Conservation (phyloP, 1,139 yeast species). For the Taiozyma onychis region DNA sequence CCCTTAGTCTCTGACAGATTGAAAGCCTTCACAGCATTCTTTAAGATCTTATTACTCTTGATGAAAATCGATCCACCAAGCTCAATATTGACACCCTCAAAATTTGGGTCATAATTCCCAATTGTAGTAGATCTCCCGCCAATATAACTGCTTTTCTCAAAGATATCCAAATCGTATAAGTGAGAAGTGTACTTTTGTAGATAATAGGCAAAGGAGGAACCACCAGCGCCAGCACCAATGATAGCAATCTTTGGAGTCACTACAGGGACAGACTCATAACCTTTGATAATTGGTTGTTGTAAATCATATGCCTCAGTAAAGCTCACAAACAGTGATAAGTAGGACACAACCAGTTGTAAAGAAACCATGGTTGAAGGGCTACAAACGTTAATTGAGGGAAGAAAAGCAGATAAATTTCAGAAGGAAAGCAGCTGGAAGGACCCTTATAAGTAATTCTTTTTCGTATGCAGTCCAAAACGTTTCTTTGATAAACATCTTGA, state of each 20-base stretch:
- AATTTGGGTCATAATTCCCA: conserved; percentile 13
- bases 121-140: conserved; percentile 37
- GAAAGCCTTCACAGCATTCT: conserved; percentile 31
- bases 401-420: background rate
- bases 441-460: background rate
- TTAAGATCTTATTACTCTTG: conserved; percentile 31
- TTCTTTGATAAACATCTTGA: background rate
- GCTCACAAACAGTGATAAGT: background rate
- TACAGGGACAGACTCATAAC: background rate
- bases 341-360: background rate
- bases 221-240: conserved; percentile 45
- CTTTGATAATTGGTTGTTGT: background rate
- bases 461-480: background rate
- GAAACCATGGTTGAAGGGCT: background rate
- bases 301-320: background rate
- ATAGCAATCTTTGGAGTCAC: conserved; percentile 27
- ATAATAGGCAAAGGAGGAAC: conserved; percentile 37
- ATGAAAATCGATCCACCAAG: conserved; percentile 40
- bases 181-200: conserved; percentile 29
- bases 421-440: background rate
- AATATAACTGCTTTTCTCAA: conserved; percentile 28
- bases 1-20: conserved; percentile 21
- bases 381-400: background rate
- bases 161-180: conserved; percentile 29
- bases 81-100: conserved; percentile 27